phyloP scores from a whole-genome alignment of 2,329 filamentous ascomycete species.

The Cylindrodendrum hubeiense region DNA sequence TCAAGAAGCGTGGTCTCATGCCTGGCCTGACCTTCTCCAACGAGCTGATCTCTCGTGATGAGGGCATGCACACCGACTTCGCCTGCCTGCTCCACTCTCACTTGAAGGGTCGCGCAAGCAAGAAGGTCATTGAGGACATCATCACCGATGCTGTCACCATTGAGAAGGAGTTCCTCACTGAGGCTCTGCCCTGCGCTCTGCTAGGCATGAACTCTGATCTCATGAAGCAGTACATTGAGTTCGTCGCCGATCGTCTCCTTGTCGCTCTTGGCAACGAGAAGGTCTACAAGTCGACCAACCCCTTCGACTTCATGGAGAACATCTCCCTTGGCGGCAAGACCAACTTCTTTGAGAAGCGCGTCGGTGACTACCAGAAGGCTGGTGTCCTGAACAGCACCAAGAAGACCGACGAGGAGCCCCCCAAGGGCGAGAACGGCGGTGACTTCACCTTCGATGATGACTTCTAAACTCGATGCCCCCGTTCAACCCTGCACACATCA shows the following conservation, averaged over 20 bases:
- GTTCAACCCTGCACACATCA: constrained; percentile 20
- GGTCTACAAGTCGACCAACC: constrained; percentile 92
- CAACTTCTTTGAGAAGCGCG: constrained; percentile 99
- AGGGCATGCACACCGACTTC: constrained; percentile 99
- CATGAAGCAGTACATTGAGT: constrained; percentile 99
- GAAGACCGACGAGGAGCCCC: constrained; percentile 68
- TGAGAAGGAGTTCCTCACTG: constrained; percentile 97
- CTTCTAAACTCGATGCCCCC: constrained; percentile 73
- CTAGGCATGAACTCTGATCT: constrained; percentile 97
- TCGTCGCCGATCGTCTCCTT: constrained; percentile 95
- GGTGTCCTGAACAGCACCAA: constrained; percentile 96
- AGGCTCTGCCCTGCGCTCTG: constrained; percentile 91
- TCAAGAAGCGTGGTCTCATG: constrained; percentile 99
- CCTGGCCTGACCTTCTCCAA: constrained; percentile 99
- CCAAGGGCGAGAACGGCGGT: constrained; percentile 72
- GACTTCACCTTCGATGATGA: constrained; percentile 97
- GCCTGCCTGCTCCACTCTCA: constrained; percentile 98
- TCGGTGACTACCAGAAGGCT: constrained; percentile 99
- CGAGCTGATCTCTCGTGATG: constrained; percentile 99
- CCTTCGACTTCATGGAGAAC: constrained; percentile 99
- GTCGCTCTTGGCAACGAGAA: constrained; percentile 94
- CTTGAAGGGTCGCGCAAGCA: constrained; percentile 89
- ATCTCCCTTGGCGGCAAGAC: constrained; percentile 99
- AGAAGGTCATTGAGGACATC: constrained; percentile 84
- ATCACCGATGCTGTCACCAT: constrained; percentile 95